phyloP scores from a whole-genome alignment of 192 early-diverging fungal species.

The Backusella psychrophila region DNA sequence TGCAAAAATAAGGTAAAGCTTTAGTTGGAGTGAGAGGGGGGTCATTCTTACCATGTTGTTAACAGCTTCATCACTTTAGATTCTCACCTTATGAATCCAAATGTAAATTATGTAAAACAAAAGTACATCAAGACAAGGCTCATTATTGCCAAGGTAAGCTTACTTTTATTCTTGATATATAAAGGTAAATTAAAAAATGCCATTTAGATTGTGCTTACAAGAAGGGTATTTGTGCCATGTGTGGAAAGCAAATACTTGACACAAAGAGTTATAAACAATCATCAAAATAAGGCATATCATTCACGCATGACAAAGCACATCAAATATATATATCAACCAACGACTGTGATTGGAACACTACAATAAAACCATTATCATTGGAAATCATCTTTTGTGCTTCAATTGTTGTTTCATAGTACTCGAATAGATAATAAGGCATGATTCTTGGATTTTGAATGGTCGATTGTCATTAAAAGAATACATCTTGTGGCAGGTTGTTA shows the following conservation, averaged over 20 bases:
- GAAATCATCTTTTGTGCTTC: too few relatives aligned
- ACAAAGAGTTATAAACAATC: constrained; percentile 56
- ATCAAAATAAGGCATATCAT: constrained; percentile 40
- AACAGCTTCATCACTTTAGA: constrained; percentile 15
- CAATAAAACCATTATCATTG: background rate
- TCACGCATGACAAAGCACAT: background rate
- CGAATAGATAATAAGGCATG: too few relatives aligned
- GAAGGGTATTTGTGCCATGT: constrained; percentile 61
- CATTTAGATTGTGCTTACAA: constrained; percentile 56
- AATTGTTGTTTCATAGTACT: too few relatives aligned
- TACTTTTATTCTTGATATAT: too few relatives aligned
- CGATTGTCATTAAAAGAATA: too few relatives aligned
- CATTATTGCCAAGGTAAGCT: constrained; percentile 62
- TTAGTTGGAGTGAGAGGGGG: background rate
- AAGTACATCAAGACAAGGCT: constrained; percentile 57
- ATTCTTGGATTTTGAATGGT: too few relatives aligned
- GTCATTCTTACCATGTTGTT: background rate
- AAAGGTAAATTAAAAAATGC: background rate
- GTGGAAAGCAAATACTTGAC: constrained; percentile 57
- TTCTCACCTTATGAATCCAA: constrained; percentile 58
- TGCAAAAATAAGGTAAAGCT: constrained; percentile 45
- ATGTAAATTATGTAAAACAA: constrained; percentile 59
- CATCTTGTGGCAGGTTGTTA: too few relatives aligned
- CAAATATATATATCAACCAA: background rate
- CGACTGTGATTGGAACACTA: background rate